Base-by-base conservation (phyloP, 2,329 filamentous ascomycete species). In the Colletotrichum australisinense region DNA sequence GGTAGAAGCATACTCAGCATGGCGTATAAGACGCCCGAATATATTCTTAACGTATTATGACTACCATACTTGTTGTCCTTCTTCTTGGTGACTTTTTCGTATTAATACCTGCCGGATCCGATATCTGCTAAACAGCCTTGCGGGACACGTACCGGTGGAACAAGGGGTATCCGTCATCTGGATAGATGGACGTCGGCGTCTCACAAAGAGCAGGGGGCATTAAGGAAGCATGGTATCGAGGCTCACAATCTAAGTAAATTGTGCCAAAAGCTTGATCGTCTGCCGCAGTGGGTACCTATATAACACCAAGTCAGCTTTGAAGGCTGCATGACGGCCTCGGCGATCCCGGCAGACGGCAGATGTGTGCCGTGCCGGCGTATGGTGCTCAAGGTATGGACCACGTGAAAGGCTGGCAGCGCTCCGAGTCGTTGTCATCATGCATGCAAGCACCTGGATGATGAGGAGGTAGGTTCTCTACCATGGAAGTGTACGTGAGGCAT, bases 1-100 rank as follows among this genome's bases (percentile, higher is more conserved):
- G 30, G 55, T 69, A 64, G 66, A 59, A 59, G 32, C 42, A 69
- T 69, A 56, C 38, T 30, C 55, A 59, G 59, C 70, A 73, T 69
- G 59, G 55, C 59, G 59, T 24, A 28, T 49, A 26, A 53, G 22
- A 60, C 65, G 66, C 59, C 59, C 46, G 8, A 69, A 73, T 72
- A 59, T 35, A 35, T 60, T 59, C 28, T 64, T 64, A 32, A 64
- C 26, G 22, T 32, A 63, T 63, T 72, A 69, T 30, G 55, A 67
- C 32, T 12, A 49, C 53, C 52, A 55, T 22, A 22, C 42, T 68
- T 77, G 52, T 28, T 53, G 52, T 28, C 24, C 5, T 26, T 4
- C 24, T 16, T n/a, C 22, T 26, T 22, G n/a, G 11, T 55, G 22
- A 9, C 22, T 55, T 6, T 19, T 16, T 5, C n/a, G 12, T 55